Percentiles rank a stretch among this genome's conserved stretches.
Evolutionary conservation across 2,329 filamentous ascomycete species (phyloP).

Genomic region (Trichoderma semiorbis): DNA sequence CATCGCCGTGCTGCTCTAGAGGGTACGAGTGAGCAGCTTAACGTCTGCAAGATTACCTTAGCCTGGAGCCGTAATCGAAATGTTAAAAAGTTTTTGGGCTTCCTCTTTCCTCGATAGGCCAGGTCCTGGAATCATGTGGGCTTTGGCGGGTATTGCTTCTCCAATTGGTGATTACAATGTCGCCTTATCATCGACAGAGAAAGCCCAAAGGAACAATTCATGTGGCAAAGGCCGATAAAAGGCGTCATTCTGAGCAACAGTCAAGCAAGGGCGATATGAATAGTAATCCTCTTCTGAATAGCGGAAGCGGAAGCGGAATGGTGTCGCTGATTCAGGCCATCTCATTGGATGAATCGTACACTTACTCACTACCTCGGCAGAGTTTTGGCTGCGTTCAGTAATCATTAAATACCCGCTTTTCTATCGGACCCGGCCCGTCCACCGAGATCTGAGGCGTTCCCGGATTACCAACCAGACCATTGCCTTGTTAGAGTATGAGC

Average conservation of each 20-base stretch:
- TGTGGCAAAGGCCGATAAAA: neutral
- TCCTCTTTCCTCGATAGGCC: neutral
- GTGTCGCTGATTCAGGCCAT: neutral
- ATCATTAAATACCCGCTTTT: neutral
- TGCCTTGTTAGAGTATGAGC: neutral
- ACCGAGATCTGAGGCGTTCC: neutral
- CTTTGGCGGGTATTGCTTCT: neutral
- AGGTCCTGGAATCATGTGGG: neutral
- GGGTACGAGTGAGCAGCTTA: neutral
- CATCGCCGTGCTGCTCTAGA: neutral
- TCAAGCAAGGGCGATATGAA: neutral
- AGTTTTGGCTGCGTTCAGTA: neutral
- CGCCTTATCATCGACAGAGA: neutral
- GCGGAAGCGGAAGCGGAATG: neutral
- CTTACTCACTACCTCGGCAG: neutral
- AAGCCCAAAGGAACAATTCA: neutral
- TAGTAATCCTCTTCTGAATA: neutral
- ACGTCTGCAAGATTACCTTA: neutral
- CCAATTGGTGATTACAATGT: neutral
- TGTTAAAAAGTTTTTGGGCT: neutral
- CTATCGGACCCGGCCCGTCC: slow-evolving; percentile 4
- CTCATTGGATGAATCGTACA: neutral
- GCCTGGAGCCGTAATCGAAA: neutral
- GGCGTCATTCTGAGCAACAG: neutral
- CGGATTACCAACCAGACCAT: neutral